Evolutionary conservation across 2,329 filamentous ascomycete genomes (phyloP).

Genomic region (Pestalotiopsis sp.): DNA sequence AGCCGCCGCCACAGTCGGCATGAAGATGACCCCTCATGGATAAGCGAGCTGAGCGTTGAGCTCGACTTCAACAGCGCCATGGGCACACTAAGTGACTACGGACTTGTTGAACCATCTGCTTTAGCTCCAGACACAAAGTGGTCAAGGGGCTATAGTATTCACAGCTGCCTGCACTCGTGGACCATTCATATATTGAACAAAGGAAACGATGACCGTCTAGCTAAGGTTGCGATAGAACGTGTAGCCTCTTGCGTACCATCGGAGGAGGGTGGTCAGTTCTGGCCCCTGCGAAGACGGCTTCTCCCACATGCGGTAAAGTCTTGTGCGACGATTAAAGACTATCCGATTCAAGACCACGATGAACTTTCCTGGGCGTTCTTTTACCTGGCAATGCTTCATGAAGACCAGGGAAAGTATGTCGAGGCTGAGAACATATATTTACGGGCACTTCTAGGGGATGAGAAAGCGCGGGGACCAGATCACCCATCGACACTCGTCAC

Average conservation of each 20-base stretch:
- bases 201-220: constrained; percentile 15
- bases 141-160: constrained; percentile 19
- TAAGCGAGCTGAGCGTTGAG: constrained; percentile 10
- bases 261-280: constrained; percentile 13
- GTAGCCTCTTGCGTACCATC: constrained; percentile 17
- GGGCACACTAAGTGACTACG: constrained; percentile 11
- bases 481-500: too few relatives aligned
- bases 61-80: constrained; percentile 13
- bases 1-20: not conserved
- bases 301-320: constrained; percentile 16
- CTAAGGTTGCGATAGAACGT: constrained; percentile 14
- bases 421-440: constrained; percentile 25
- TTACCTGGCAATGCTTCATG: constrained; percentile 19
- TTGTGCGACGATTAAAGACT: constrained; percentile 8
- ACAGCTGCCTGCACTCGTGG: constrained; percentile 30
- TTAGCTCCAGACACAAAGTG: not conserved
- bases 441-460: not conserved
- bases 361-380: constrained; percentile 14
- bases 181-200: constrained; percentile 18
- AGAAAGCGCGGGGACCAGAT: constrained; percentile 8
- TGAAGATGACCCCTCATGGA: constrained; percentile 7
- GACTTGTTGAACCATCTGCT: constrained; percentile 9
- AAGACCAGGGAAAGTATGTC: constrained; percentile 19
- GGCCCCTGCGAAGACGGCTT: constrained; percentile 18
- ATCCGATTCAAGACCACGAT: constrained; percentile 5